Percentiles rank a stretch among this genome's conserved stretches.
Evolutionary conservation across 306 rosid genomes (phyloP).

Genomic region (Cicer arietinum): DNA sequence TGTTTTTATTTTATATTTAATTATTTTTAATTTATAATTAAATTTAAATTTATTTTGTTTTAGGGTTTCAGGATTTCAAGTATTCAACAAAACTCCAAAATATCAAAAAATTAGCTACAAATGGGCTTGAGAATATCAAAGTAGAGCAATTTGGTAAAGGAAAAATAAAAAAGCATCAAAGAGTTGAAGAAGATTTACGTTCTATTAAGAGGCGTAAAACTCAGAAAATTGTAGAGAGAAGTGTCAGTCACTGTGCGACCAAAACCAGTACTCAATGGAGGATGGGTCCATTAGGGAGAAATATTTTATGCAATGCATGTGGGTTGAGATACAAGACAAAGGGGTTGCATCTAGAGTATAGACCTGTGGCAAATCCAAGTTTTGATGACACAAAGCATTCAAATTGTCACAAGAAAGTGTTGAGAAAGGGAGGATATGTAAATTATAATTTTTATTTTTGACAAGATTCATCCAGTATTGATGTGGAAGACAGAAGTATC

Average conservation of each 20-base stretch:
- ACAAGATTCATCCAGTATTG: too few species aligned
- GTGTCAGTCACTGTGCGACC: constrained; percentile 27
- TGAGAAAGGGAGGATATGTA: neutral
- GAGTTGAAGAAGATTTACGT: neutral
- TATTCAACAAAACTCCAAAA: too few species aligned
- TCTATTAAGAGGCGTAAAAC: neutral
- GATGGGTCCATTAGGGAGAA: constrained; percentile 39
- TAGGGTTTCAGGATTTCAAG: too few species aligned
- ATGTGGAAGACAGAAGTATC: too few species aligned
- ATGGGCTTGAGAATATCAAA: too few species aligned
- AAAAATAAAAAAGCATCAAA: too few species aligned
- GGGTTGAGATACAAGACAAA: constrained; percentile 40
- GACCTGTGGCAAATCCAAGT: constrained; percentile 38
- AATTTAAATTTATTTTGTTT: too few species aligned
- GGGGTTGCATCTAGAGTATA: constrained; percentile 25
- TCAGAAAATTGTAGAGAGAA: neutral
- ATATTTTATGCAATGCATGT: constrained; percentile 48
- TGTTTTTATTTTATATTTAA: too few species aligned
- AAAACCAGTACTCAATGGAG: constrained; percentile 46
- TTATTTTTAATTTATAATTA: too few species aligned
- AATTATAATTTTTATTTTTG: too few species aligned
- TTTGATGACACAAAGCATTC: constrained; percentile 22
- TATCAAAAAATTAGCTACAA: neutral
- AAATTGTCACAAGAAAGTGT: constrained; percentile 12
- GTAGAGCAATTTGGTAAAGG: too few species aligned